Evolutionary conservation across 257 asterid species (phyloP).

Genomic region (Solanum acaule): DNA sequence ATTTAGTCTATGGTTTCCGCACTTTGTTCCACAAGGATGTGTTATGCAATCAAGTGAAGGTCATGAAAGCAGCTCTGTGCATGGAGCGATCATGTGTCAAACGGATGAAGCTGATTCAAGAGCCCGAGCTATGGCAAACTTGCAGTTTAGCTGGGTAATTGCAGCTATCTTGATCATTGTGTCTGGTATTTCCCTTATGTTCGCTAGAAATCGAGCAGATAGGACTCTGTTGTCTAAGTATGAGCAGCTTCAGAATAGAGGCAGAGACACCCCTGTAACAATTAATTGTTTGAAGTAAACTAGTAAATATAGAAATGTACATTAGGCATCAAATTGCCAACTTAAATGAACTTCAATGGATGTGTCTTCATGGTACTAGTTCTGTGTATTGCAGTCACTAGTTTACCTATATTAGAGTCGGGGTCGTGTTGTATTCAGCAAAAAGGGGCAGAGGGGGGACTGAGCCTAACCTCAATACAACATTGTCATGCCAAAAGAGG

Average conservation of each 20-base stretch:
- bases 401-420: not conserved
- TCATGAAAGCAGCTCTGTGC: constrained; percentile 2
- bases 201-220: constrained; percentile 17
- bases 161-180: constrained; percentile 39
- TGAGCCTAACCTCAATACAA: not conserved
- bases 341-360: not conserved
- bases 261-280: constrained; percentile 16
- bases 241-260: constrained; percentile 37
- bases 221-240: constrained; percentile 34
- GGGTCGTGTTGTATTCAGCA: not conserved
- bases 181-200: constrained; percentile 21
- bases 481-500: not conserved
- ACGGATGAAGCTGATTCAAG: constrained; percentile 35
- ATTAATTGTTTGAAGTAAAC: constrained; percentile 23
- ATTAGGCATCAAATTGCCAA: not conserved
- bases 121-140: constrained; percentile 72
- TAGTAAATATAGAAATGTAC: constrained; percentile 6
- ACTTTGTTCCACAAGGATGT: constrained; percentile 52
- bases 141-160: constrained; percentile 78
- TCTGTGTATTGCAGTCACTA: not conserved
- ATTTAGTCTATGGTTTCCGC: constrained; percentile 51
- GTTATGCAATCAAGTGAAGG: constrained; percentile 1
- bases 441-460: not conserved
- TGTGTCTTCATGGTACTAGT: not conserved
- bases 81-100: constrained; percentile 51